A percentile compares a stretch with the other conserved stretches of the same genome.
These are phyloP conservation scores for Schizosaccharomyces versatilis DNA, from an alignment of 1,139 yeast species.

Conservation along the genomic window DNA sequence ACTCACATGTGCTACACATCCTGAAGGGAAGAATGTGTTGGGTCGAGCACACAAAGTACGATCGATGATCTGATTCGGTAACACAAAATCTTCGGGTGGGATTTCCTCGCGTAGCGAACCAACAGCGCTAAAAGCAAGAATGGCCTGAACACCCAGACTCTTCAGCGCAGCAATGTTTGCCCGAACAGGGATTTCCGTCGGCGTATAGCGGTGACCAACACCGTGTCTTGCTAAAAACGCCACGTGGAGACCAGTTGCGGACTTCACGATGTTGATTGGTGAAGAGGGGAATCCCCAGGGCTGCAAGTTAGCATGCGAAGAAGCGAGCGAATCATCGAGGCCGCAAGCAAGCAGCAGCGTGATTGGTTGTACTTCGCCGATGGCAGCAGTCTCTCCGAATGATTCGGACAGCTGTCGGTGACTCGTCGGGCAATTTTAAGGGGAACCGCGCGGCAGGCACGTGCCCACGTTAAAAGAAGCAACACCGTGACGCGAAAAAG, in stretches of 20 bases:
- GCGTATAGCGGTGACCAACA: conserved; percentile 62
- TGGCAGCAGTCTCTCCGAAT: too few relatives aligned
- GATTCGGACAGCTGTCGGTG: neutral
- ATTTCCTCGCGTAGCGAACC: conserved; percentile 82
- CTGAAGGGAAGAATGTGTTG: conserved; percentile 72
- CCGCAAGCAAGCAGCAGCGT: conserved; percentile 1
- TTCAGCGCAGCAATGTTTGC: conserved; percentile 95
- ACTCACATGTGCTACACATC: conserved; percentile 90
- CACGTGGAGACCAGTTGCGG: conserved; percentile 55
- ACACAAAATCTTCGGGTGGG: conserved; percentile 79
- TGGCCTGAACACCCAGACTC: conserved; percentile 62
- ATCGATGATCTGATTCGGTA: conserved; percentile 88
- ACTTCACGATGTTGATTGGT: conserved; percentile 69
- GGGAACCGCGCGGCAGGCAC: too few relatives aligned
- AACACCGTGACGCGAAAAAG: too few relatives aligned
- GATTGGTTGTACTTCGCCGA: too few relatives aligned
- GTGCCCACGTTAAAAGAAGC: too few relatives aligned
- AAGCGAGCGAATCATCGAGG: conserved; percentile 7
- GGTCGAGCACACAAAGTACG: conserved; percentile 89
- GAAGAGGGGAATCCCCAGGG: conserved; percentile 98
- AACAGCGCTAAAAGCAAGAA: conserved; percentile 85
- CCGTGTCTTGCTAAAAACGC: conserved; percentile 96
- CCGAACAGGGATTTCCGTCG: conserved; percentile 74
- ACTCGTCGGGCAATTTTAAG: too few relatives aligned
- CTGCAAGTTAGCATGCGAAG: conserved; percentile 38